Base-by-base conservation (phyloP, 2,329 filamentous ascomycete species). In the Colletotrichum graminicola region DNA sequence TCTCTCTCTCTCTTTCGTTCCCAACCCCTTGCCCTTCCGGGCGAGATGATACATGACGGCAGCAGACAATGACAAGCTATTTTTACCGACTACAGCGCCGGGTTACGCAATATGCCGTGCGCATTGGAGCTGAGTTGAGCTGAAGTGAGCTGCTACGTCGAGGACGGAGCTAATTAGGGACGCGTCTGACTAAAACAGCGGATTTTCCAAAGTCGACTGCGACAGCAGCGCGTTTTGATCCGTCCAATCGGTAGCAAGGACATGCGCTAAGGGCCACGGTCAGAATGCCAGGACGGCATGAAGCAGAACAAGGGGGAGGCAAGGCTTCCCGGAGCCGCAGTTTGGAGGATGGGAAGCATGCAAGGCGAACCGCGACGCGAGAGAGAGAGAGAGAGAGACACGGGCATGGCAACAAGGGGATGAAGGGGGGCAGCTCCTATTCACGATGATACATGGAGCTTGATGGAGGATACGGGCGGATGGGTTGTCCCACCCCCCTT, bases 241-340 rank as follows among this genome's bases (percentile, higher is more conserved):
- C 29, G 29, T 29, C 60, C 57, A 39, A 63, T 47, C n/a, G 55
- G 39, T 47, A 49, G 63, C 62, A 36, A 54, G 43, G 34, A 57
- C 51, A 36, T 62, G 57, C 49, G 67, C 67, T 52, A 67, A 67
- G 67, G 41, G n/a, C 56, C 41, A 51, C 57, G 57, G 52, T 5
- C 67, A 71, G 64, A 67, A 57, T 71, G 67, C 52, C 64, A 62
- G 68, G 57, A 62, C 51, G 63, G 56, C 62, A 71, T 61, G 39
- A 61, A 26, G n/a, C 26, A 71, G 51, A 26, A 67, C 64, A 66
- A 62, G 67, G 51, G 45, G 54, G 21, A 10, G 43, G 47, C 4
- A 51, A 4, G 47, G 47, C 47, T 51, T n/a, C n/a, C 43, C 43
- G 21, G 43, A 47, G 43, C 43, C 43, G 43, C 43, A n/a, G 43